phyloP scores from a whole-genome alignment of 1,139 yeast species.

The Diutina pseudorugosa region DNA sequence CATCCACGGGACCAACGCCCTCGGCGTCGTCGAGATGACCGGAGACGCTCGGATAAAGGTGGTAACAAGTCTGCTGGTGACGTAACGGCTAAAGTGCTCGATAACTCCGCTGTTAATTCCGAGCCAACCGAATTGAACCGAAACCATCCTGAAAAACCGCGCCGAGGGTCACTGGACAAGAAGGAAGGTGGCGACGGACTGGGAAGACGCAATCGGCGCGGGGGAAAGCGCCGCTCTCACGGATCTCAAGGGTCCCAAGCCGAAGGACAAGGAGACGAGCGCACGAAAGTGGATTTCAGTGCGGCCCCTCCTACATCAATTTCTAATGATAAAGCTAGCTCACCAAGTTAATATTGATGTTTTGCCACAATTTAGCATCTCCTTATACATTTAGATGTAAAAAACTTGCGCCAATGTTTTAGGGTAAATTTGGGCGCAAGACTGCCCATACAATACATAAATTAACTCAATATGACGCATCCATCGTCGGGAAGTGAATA shows the following conservation, averaged over 20 bases:
- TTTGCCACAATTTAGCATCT: not conserved
- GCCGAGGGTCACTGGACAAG: not conserved
- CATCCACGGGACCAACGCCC: not conserved
- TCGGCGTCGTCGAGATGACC: not conserved
- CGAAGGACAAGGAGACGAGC: not conserved
- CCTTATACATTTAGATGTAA: not conserved
- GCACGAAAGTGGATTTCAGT: not conserved
- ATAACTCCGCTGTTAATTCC: not conserved
- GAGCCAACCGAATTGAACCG: not conserved
- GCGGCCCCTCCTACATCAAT: not conserved
- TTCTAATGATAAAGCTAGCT: not conserved
- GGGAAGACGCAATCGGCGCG: not conserved
- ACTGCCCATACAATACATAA: not conserved
- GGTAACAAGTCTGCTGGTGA: not conserved
- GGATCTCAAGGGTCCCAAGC: not conserved
- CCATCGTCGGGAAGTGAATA: constrained; percentile 4
- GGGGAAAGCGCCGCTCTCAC: not conserved
- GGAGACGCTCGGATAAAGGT: not conserved
- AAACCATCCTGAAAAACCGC: not conserved
- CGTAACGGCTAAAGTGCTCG: not conserved
- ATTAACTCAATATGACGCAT: constrained; percentile 1
- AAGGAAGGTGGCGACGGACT: not conserved
- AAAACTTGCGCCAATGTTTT: not conserved
- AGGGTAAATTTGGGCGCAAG: not conserved
- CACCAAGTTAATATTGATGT: not conserved